These are phyloP conservation scores for Vaccinium vitisidaea DNA, from an alignment of 148 eudicot genomes.

Conservation along the genomic window DNA sequence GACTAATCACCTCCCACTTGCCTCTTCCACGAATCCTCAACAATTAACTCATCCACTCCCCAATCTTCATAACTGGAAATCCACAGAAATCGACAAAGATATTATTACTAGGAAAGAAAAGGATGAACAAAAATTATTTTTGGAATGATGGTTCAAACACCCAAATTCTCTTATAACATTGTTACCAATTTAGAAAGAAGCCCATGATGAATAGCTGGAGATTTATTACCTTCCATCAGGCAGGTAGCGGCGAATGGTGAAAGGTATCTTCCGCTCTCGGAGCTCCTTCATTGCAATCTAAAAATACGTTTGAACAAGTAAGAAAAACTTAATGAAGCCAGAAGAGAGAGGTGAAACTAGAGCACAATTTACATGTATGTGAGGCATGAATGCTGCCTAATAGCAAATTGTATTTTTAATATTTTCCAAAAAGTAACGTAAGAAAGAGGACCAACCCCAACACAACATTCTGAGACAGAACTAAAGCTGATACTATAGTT, in stretches of 20 bases:
- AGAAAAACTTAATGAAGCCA: neutral
- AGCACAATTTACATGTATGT: neutral
- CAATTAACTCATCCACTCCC: slow-evolving; percentile 97
- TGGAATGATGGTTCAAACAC: neutral
- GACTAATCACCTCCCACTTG: slow-evolving; percentile 88
- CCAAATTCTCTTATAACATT: neutral
- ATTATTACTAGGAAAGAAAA: neutral
- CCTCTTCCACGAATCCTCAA: slow-evolving; percentile 99
- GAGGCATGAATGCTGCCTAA: neutral
- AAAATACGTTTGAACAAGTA: neutral
- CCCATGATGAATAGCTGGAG: neutral
- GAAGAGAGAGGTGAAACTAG: neutral
- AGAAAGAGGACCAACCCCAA: neutral
- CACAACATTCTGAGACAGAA: neutral
- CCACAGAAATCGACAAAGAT: neutral
- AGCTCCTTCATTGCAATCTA: slow-evolving; percentile 99
- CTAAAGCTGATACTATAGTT: neutral
- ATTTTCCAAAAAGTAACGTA: neutral
- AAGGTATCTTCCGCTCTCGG: slow-evolving; percentile 85
- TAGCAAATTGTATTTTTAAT: neutral
- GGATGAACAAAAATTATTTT: neutral
- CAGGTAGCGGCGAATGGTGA: slow-evolving; percentile 93
- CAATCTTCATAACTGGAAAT: slow-evolving; percentile 86
- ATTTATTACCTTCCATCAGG: slow-evolving; percentile 90
- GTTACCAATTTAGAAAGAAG: slow-evolving; percentile 11